Evolutionary conservation across 1,284 basidiomycete species (phyloP).

Genomic region (Dichomitus squalens): DNA sequence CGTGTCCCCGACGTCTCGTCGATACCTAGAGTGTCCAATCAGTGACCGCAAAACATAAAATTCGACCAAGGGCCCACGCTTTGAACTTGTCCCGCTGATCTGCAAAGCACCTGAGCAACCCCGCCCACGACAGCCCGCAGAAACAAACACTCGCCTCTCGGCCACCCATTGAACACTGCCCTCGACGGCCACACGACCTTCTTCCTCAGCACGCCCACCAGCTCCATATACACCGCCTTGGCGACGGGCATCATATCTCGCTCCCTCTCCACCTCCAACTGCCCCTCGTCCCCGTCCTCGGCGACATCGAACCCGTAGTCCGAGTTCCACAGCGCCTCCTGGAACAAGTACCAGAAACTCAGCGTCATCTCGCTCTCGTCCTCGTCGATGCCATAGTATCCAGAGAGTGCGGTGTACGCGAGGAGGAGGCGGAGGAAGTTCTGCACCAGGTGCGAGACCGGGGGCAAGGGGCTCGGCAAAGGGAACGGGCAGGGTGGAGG

Average conservation of each 20-base stretch:
- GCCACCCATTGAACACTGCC: conserved; percentile 53
- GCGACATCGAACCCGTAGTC: conserved; percentile 54
- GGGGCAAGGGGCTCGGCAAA: conserved; percentile 23
- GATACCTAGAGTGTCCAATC: conserved; percentile 56
- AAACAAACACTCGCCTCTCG: conserved; percentile 54
- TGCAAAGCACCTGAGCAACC: conserved; percentile 28
- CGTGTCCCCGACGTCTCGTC: conserved; percentile 88
- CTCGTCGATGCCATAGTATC: conserved; percentile 79
- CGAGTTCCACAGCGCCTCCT: conserved; percentile 83
- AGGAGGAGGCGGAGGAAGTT: conserved; percentile 72
- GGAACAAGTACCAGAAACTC: conserved; percentile 86
- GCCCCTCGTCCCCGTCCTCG: conserved; percentile 34
- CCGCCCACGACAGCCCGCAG: neutral
- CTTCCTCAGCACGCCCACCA: conserved; percentile 68
- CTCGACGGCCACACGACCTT: conserved; percentile 75
- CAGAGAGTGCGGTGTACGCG: conserved; percentile 76
- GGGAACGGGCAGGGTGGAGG: conserved; percentile 27
- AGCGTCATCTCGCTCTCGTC: conserved; percentile 86
- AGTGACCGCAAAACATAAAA: neutral
- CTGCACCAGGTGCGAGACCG: conserved; percentile 53
- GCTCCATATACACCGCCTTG: conserved; percentile 76
- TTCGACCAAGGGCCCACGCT: conserved; percentile 49
- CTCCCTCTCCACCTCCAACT: conserved; percentile 34
- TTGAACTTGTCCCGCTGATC: conserved; percentile 78
- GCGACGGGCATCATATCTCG: conserved; percentile 58